Evolutionary conservation across 805 yeast genomes (phyloP).

Genomic region (Soucietia sequanensis): DNA sequence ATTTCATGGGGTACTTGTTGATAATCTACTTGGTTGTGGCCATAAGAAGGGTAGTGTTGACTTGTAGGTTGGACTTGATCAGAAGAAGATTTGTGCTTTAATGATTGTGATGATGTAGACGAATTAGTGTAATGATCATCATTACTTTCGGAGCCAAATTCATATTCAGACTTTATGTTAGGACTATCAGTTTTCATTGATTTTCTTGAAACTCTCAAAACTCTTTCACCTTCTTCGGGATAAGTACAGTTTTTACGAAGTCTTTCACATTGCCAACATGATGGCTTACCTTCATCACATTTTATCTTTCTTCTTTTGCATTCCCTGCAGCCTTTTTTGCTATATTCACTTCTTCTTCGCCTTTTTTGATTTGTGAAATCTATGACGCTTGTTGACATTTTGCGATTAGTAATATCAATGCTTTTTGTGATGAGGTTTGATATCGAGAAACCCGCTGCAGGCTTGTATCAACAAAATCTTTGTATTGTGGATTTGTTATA

Average conservation of each 20-base stretch:
- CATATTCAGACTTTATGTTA: not conserved
- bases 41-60: too few relatives aligned
- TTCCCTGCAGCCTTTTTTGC: conserved; percentile 40
- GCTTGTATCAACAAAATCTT: too few relatives aligned
- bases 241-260: conserved; percentile 27
- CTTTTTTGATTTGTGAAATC: conserved; percentile 2
- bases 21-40: not conserved
- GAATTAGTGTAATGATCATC: not conserved
- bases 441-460: too few relatives aligned
- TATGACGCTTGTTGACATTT: conserved; percentile 2
- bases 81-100: not conserved
- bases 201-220: conserved; percentile 19
- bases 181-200: conserved; percentile 2
- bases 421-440: too few relatives aligned
- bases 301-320: conserved; percentile 45
- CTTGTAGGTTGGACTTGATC: too few relatives aligned
- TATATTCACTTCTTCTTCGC: conserved; percentile 16
- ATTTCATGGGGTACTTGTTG: not conserved
- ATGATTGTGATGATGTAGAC: not conserved
- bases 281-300: conserved; percentile 35
- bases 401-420: too few relatives aligned
- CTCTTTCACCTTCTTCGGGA: conserved; percentile 26
- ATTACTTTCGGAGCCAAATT: not conserved
- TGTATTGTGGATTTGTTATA: too few relatives aligned
- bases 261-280: conserved; percentile 35